These are phyloP conservation scores for Suillus subalutaceus DNA, from an alignment of 768 basidiomycete species.

Conservation along the genomic window DNA sequence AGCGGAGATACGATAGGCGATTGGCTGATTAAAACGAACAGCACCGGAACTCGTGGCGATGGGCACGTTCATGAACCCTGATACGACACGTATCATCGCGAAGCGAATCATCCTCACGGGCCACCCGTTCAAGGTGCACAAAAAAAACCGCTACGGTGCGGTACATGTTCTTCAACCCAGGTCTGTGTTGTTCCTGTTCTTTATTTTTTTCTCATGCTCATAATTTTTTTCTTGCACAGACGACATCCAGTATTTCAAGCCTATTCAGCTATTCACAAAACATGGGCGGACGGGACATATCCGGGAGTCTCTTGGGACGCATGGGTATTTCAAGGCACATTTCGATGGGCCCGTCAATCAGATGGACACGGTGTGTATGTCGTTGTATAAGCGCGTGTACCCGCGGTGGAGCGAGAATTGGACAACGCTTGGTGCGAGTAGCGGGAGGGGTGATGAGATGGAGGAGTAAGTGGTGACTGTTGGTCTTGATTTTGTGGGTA, in stretches of 20 bases:
- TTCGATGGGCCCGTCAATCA: constrained; percentile 93
- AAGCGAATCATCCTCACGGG: constrained; percentile 96
- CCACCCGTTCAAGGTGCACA: constrained; percentile 96
- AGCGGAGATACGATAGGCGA: constrained; percentile 3
- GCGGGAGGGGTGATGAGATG: constrained; percentile 30
- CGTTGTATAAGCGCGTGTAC: constrained; percentile 78
- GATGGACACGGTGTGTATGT: constrained; percentile 98
- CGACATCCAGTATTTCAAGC: constrained; percentile 92
- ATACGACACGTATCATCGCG: constrained; percentile 88
- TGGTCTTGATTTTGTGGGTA: background rate
- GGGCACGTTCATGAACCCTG: constrained; percentile 84
- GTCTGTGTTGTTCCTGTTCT: constrained; percentile 39
- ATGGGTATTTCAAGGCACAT: constrained; percentile 97
- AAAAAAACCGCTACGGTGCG: constrained; percentile 94
- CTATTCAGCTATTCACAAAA: constrained; percentile 87
- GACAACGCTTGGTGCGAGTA: constrained; percentile 25
- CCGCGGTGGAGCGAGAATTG: constrained; percentile 70
- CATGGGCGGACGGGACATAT: constrained; percentile 66
- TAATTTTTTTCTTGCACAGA: constrained; percentile 42
- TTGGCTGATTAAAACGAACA: constrained; percentile 27
- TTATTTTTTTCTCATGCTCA: constrained; percentile 6
- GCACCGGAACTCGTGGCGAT: constrained; percentile 84
- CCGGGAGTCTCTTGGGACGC: constrained; percentile 87
- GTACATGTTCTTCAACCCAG: constrained; percentile 97
- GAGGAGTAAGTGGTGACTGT: constrained; percentile 6